A percentile compares a stretch with the other conserved stretches of the same genome.
phyloP scores from a whole-genome alignment of 2,329 filamentous ascomycete species.

The Arthrobotrys entomopaga region DNA sequence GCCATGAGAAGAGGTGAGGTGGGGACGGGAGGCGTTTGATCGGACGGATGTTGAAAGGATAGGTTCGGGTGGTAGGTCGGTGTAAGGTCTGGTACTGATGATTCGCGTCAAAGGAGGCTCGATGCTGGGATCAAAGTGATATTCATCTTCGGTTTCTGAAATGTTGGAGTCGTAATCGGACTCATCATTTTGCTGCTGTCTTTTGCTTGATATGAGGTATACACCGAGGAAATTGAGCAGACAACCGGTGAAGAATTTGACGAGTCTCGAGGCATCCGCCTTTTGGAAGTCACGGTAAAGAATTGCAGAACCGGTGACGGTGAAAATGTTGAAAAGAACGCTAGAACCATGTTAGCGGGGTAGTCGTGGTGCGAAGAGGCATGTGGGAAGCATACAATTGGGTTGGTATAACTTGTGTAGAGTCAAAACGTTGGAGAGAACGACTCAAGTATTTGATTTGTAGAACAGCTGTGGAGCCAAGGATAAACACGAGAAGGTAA shows the following conservation, averaged over 20 bases:
- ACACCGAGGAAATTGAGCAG: constrained; percentile 93
- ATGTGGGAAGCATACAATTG: constrained; percentile 71
- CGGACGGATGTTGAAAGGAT: constrained; percentile 22
- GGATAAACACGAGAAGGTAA: constrained; percentile 81
- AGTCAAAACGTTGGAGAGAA: constrained; percentile 89
- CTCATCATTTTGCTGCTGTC: constrained; percentile 69
- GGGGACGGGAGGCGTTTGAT: constrained; percentile 26
- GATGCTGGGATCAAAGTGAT: constrained; percentile 23
- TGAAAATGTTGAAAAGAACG: constrained; percentile 92
- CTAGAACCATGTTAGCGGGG: constrained; percentile 17
- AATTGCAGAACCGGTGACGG: constrained; percentile 92
- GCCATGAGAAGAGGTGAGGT: constrained; percentile 9
- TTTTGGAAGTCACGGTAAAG: constrained; percentile 95
- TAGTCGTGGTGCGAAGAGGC: not conserved
- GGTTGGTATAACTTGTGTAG: constrained; percentile 95
- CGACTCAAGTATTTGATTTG: constrained; percentile 97
- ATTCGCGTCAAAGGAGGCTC: constrained; percentile 38
- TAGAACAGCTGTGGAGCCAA: constrained; percentile 88
- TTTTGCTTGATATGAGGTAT: constrained; percentile 93
- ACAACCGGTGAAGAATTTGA: constrained; percentile 90
- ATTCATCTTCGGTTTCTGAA: constrained; percentile 51
- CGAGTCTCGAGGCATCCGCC: constrained; percentile 75
- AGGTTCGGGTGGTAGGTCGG: constrained; percentile 20
- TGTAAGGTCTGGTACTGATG: constrained; percentile 23
- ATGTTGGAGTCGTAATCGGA: constrained; percentile 67